Evolutionary conservation across 2,329 filamentous ascomycete species (phyloP), one percentile per base, ranked within the genome.

Genomic region (Colletotrichum somersetense): DNA sequence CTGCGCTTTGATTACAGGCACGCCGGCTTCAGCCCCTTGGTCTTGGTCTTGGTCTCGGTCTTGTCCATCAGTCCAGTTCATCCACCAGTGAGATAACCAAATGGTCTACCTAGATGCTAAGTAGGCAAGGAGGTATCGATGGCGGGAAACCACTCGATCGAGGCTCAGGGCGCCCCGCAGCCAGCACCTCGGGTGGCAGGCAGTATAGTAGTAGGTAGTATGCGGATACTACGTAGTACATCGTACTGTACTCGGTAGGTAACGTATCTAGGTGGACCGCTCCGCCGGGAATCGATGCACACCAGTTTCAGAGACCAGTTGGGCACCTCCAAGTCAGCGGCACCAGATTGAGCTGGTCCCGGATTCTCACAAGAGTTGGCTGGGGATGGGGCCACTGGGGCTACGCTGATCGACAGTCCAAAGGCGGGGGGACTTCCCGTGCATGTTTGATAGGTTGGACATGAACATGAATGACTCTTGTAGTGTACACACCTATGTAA

Each of bases 271-370:
- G 42, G 42, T 61, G 58, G 42, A 35, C 42, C 46, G 46, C 56
- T 44, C 35, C 33, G 23, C 59, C 56, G 14, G 23, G 33, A 53
- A 61, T 44, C 55, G 56, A 52, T 35, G 44, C 64, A 62, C 61
- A 44, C 44, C 55, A 42, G 61, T 65, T 58, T 52, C 66, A 65
- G 33, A 65, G 18, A 56, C 40, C 52, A 33, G n/a, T 68, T 52
- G 52, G 66, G 59, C 59, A 61, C 59, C 56, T 68, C 42, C 42
- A 48, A 62, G n/a, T 42, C 23, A 18, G 38, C 26, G 66, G 59
- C 26, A 63, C 33, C 16, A 20, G 42, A 33, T 12, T 30, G 23
- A 62, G 46, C 40, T 7, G 23, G 20, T 20, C 16, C 23, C 18
- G 10, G 12, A 30, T 46, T 44, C 30, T 18, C n/a, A 38, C 8